phyloP scores from a whole-genome alignment of 148 eudicot genomes.

The Nepenthes gracilis region DNA sequence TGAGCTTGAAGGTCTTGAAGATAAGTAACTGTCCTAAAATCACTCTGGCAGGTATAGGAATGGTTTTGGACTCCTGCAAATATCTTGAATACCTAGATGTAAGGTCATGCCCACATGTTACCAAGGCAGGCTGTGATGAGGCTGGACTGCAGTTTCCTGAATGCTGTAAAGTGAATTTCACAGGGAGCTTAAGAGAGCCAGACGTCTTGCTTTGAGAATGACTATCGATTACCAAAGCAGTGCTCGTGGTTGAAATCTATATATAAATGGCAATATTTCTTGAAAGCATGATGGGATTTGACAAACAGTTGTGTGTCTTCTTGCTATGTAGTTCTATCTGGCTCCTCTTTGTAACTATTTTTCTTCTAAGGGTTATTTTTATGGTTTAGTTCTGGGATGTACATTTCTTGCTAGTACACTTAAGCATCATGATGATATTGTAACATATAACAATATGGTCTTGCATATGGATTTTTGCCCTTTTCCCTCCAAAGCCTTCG shows the following conservation, averaged over 20 bases:
- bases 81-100: conserved; percentile 76
- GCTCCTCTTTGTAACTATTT: too few species aligned
- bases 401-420: too few species aligned
- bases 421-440: too few species aligned
- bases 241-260: background rate
- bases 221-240: background rate
- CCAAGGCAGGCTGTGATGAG: conserved; percentile 51
- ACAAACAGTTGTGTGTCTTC: too few species aligned
- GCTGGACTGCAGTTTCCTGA: conserved; percentile 65
- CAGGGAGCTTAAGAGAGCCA: conserved; percentile 59
- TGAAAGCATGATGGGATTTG: background rate
- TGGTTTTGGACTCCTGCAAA: conserved; percentile 49
- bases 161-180: conserved; percentile 61
- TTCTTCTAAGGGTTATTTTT: too few species aligned
- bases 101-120: conserved; percentile 73
- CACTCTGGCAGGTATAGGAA: conserved; percentile 49
- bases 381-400: too few species aligned
- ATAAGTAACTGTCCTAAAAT: conserved; percentile 74
- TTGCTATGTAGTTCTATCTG: too few species aligned
- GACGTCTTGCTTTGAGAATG: conserved; percentile 30
- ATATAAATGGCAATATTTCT: background rate
- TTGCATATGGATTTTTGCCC: too few species aligned
- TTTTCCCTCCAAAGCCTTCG: too few species aligned
- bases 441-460: too few species aligned
- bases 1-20: conserved; percentile 53